phyloP scores from a whole-genome alignment of 2,329 filamentous ascomycete genomes.

The Paraphoma chrysanthemicola region DNA sequence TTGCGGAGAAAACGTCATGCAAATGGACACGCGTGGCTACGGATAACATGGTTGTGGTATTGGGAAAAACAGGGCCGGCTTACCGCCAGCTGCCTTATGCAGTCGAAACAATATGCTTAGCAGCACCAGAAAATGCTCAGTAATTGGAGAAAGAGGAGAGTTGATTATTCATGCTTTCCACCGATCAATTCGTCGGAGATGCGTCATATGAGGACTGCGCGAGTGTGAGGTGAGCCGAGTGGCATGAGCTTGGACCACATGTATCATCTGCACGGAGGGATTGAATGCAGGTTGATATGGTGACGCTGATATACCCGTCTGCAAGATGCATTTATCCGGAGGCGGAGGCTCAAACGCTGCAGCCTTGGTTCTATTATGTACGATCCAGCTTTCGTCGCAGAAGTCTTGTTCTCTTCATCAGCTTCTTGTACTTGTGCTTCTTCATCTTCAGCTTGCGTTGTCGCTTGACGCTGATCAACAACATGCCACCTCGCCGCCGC shows the following conservation, averaged over 20 bases:
- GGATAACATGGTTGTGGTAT: constrained; percentile 29
- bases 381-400: constrained; percentile 79
- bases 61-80: constrained; percentile 32
- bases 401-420: constrained; percentile 90
- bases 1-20: constrained; percentile 38
- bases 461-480: constrained; percentile 87
- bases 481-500: constrained; percentile 61
- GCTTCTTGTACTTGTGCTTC: constrained; percentile 99
- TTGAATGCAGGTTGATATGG: not conserved
- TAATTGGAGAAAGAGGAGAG: constrained; percentile 33
- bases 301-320: not conserved
- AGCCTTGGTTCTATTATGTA: constrained; percentile 35
- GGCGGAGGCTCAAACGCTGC: constrained; percentile 18
- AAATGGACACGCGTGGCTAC: constrained; percentile 12
- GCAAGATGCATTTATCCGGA: constrained; percentile 7
- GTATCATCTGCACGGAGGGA: not conserved
- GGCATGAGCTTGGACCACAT: not conserved
- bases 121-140: constrained; percentile 24
- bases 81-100: constrained; percentile 32
- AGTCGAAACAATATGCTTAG: constrained; percentile 32
- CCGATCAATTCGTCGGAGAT: constrained; percentile 3
- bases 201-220: not conserved
- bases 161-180: constrained; percentile 37
- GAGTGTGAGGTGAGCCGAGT: not conserved
- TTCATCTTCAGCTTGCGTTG: constrained; percentile 98